Evolutionary conservation across 1,284 basidiomycete genomes (phyloP), one percentile per base, ranked within the genome.

Genomic region (Apiotrichum akiyoshidainum): DNA sequence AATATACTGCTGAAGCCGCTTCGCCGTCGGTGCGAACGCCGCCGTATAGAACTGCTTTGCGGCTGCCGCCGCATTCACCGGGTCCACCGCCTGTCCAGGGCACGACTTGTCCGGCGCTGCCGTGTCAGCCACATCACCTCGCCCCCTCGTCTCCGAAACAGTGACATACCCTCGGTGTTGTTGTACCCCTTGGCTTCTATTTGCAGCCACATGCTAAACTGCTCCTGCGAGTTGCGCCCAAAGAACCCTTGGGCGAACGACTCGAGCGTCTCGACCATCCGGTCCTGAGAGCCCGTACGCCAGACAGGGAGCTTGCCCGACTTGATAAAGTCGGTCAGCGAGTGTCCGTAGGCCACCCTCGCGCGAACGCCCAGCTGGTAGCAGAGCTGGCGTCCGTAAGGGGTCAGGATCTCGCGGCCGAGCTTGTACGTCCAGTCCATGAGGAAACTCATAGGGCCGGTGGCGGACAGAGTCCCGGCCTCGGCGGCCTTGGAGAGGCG

Each of bases 221-320:
- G 85, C 70, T 90, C 86, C 72, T 91, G 85, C 14, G 90, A 89
- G 64, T 87, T 87, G 35, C 44, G 51, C 1, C 89, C 90, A 70
- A 92, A 92, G 81, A 92, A 91, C 0, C 90, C 90, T 42, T 89
- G 80, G 3, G 89, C 89, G 69, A 92, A 92, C 74, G 92, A 92
- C 62, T 87, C 73, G 46, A 88, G 88, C 10, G 89, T 91, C 33
- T 86, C 81, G 37, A 89, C 82, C 89, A 92, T 92, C 31, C 89
- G 87, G 72, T 91, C 85, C 84, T 92, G 88, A 2, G 55, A 60
- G 37, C 70, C 89, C 0, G 91, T 92, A 46, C 92, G 85, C 79
- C 94, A 91, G 10, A 72, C 70, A n/a, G 70, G 70, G 4, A 68
- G 47, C 4, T 60, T 54, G 46, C 65, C 64, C 19, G 12, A 11